These are phyloP conservation scores for Blastobotrys persicus DNA, from an alignment of 1,139 yeast species.

Conservation along the genomic window DNA sequence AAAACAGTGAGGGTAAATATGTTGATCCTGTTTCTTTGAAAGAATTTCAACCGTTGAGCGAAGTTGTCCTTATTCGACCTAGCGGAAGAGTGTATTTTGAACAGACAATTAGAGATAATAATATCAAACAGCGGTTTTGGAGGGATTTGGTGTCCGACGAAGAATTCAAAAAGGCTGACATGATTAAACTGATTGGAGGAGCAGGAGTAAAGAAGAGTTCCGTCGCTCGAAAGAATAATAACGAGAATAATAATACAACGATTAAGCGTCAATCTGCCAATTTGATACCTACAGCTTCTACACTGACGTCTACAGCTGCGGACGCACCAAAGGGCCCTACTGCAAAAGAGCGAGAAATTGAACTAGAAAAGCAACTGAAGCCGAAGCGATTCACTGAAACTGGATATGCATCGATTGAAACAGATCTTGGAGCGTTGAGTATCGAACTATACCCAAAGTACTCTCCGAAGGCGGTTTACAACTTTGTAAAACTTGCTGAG, in stretches of 20 bases:
- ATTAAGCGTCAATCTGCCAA: background rate
- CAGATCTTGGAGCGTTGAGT: slow-evolving; percentile 42
- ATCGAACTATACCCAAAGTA: slow-evolving; percentile 41
- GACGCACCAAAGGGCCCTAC: slow-evolving; percentile 32
- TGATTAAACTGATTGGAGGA: slow-evolving; percentile 33
- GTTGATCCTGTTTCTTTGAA: slow-evolving; percentile 39
- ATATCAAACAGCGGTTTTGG: slow-evolving; percentile 34
- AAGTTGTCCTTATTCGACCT: slow-evolving; percentile 34
- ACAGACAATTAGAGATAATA: slow-evolving; percentile 35
- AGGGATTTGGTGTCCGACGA: slow-evolving; percentile 37
- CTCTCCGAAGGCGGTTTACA: slow-evolving; percentile 47
- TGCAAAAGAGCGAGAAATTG: slow-evolving; percentile 18
- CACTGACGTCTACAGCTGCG: slow-evolving; percentile 39
- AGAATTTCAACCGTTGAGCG: slow-evolving; percentile 32
- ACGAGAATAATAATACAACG: background rate
- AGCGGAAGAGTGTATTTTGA: slow-evolving; percentile 38
- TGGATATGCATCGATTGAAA: slow-evolving; percentile 40
- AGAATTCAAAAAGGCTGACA: slow-evolving; percentile 32
- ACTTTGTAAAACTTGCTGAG: slow-evolving; percentile 43
- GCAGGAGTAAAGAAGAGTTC: slow-evolving; percentile 22
- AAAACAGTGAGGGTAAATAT: slow-evolving; percentile 32
- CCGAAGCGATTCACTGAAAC: slow-evolving; percentile 34
- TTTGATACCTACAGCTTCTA: slow-evolving; percentile 22
- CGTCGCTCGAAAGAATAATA: background rate
- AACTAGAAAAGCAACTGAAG: slow-evolving; percentile 31